These are phyloP conservation scores for Magnolia kwangsiensis DNA, from an alignment of 164 flowering plant species.

Conservation along the genomic window DNA sequence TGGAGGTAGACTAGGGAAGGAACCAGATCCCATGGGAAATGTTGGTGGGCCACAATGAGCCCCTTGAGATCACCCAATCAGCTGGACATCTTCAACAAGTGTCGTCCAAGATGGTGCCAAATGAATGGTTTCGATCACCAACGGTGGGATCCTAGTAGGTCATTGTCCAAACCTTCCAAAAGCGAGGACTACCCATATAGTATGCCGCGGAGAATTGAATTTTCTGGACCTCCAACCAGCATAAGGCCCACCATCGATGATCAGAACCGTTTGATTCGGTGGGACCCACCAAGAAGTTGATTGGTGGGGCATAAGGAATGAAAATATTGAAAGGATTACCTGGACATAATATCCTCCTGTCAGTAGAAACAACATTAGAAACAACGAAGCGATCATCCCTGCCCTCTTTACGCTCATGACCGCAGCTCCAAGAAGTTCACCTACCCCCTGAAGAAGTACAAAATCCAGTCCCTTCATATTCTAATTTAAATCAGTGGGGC, in stretches of 20 bases:
- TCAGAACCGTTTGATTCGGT: neutral
- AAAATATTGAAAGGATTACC: slow-evolving; percentile 31
- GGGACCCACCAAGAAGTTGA: neutral
- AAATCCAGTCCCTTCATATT: neutral
- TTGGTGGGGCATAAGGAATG: neutral
- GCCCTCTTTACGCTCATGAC: slow-evolving; percentile 82
- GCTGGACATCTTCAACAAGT: too few species aligned
- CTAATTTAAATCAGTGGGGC: neutral
- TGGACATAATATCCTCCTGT: slow-evolving; percentile 98
- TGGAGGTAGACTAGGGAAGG: too few species aligned
- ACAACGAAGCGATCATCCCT: slow-evolving; percentile 82
- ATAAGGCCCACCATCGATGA: neutral
- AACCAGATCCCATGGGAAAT: too few species aligned
- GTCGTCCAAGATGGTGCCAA: too few species aligned
- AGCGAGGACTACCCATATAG: too few species aligned
- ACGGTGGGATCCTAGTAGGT: too few species aligned
- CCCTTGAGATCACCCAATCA: too few species aligned
- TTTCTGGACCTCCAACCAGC: too few species aligned
- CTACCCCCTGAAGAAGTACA: slow-evolving; percentile 64
- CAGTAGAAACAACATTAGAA: slow-evolving; percentile 90
- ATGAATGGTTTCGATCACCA: too few species aligned
- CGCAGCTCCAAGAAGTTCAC: slow-evolving; percentile 92
- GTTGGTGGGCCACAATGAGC: too few species aligned
- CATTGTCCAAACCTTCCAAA: too few species aligned
- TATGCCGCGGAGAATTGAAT: too few species aligned